These are phyloP conservation scores for Clitopilus passeckerianus DNA, from an alignment of 768 basidiomycete genomes.

Conservation along the genomic window DNA sequence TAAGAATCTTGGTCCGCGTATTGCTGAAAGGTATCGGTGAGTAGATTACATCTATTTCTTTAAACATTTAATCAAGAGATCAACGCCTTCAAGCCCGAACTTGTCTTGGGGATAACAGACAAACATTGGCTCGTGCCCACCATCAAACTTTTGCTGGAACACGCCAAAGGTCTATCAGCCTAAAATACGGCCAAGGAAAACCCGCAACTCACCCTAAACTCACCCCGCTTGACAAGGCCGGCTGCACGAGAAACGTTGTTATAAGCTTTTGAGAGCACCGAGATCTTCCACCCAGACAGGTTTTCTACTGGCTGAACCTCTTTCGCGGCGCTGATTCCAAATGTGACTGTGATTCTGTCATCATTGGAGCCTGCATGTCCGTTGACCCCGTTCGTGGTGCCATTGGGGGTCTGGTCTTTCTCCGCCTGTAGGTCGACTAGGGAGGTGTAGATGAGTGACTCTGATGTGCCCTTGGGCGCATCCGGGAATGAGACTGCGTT, in stretches of 20 bases:
- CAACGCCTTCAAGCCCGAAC: conserved; percentile 41
- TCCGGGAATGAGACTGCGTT: conserved; percentile 49
- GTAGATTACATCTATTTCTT: conserved; percentile 20
- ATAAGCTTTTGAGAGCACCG: conserved; percentile 38
- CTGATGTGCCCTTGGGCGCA: conserved; percentile 50
- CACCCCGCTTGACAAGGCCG: conserved; percentile 33
- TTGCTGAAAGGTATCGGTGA: no score
- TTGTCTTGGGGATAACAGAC: conserved; percentile 46
- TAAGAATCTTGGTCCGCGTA: no score
- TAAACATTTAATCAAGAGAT: conserved; percentile 34
- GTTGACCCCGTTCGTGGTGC: not conserved
- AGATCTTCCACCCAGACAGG: conserved; percentile 42
- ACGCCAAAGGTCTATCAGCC: not conserved
- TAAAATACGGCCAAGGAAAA: not conserved
- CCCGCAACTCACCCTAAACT: conserved; percentile 33
- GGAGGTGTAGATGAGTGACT: conserved; percentile 42
- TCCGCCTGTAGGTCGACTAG: conserved; percentile 37
- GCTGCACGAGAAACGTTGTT: conserved; percentile 31
- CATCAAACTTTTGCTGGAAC: conserved; percentile 39
- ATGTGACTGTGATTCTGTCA: conserved; percentile 32
- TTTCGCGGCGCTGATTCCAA: conserved; percentile 43
- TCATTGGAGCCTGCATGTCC: conserved; percentile 2
- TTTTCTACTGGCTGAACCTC: conserved; percentile 35
- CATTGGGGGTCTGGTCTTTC: conserved; percentile 8
- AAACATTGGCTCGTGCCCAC: conserved; percentile 37